Evolutionary conservation across 2,329 filamentous ascomycete species (phyloP).

Genomic region (Fusarium proliferatum): DNA sequence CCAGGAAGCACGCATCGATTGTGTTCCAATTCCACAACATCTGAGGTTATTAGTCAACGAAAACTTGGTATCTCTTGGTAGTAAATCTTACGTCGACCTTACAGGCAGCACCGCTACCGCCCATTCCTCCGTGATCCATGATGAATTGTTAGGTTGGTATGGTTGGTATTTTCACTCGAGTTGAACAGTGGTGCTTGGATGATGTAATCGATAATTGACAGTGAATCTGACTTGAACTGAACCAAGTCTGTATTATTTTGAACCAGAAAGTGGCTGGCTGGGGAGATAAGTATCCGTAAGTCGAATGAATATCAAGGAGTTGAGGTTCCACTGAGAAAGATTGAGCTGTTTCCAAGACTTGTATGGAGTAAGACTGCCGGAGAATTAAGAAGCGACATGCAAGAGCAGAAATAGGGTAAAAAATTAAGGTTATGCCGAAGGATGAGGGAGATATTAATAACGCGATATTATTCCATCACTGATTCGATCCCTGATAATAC

Average conservation of each 20-base stretch:
- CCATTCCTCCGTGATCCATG: constrained; percentile 36
- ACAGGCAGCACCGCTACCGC: constrained; percentile 41
- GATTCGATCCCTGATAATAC: not conserved
- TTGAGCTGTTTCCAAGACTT: constrained; percentile 40
- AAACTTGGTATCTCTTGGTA: not conserved
- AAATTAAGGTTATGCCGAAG: constrained; percentile 6
- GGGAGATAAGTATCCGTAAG: constrained; percentile 14
- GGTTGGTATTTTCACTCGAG: not conserved
- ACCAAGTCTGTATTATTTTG: not conserved
- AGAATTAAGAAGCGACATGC: constrained; percentile 22
- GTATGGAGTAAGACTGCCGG: constrained; percentile 1
- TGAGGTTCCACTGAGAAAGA: constrained; percentile 33
- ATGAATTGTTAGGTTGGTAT: not conserved
- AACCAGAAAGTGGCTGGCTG: not conserved
- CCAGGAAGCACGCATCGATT: constrained; percentile 77
- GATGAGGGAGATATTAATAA: constrained; percentile 19
- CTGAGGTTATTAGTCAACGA: constrained; percentile 52
- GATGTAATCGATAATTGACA: not conserved
- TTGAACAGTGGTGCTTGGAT: not conserved
- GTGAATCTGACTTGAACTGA: not conserved
- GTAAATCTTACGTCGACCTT: constrained; percentile 47
- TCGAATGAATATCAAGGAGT: constrained; percentile 21
- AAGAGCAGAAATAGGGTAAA: not conserved
- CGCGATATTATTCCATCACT: constrained; percentile 10
- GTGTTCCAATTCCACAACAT: constrained; percentile 86